These are phyloP conservation scores for Oryza glumipatula DNA, from an alignment of 176 grass and related monocot genomes.

Conservation along the genomic window DNA sequence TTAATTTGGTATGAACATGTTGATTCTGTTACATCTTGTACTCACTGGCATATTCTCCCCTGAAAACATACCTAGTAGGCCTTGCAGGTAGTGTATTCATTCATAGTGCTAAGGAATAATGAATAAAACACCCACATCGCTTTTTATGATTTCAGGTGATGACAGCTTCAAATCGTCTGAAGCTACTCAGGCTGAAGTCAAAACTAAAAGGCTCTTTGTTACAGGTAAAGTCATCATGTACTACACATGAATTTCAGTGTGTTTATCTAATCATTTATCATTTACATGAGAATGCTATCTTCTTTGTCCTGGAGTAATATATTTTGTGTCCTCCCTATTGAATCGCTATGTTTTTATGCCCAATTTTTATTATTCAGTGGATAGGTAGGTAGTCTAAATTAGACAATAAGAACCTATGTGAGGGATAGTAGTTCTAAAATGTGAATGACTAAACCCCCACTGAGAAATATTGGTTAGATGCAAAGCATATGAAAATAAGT, in stretches of 20 bases:
- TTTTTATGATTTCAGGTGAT: slow-evolving; percentile 50
- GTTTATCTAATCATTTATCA: slow-evolving; percentile 38
- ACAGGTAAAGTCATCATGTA: slow-evolving; percentile 57
- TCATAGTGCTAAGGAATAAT: background rate
- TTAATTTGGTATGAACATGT: background rate
- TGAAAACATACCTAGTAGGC: slow-evolving; percentile 8
- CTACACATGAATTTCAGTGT: background rate
- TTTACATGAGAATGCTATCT: slow-evolving; percentile 2
- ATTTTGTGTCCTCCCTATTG: background rate
- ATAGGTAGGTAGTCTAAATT: background rate
- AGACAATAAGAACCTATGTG: slow-evolving; percentile 11
- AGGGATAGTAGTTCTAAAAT: slow-evolving; percentile 1
- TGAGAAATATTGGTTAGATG: slow-evolving; percentile 27
- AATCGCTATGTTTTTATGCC: background rate
- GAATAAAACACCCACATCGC: slow-evolving; percentile 3
- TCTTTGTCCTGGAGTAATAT: slow-evolving; percentile 12
- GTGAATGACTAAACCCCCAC: background rate
- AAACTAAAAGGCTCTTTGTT: slow-evolving; percentile 94
- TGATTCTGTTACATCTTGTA: slow-evolving; percentile 27
- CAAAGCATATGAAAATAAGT: background rate
- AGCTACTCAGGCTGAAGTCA: slow-evolving; percentile 53
- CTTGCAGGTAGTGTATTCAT: slow-evolving; percentile 1
- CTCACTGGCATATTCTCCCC: background rate
- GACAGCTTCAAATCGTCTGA: slow-evolving; percentile 54
- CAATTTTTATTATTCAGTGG: background rate